These are phyloP conservation scores for Rhododendron henanense DNA, from an alignment of 148 eudicot genomes.

Conservation along the genomic window DNA sequence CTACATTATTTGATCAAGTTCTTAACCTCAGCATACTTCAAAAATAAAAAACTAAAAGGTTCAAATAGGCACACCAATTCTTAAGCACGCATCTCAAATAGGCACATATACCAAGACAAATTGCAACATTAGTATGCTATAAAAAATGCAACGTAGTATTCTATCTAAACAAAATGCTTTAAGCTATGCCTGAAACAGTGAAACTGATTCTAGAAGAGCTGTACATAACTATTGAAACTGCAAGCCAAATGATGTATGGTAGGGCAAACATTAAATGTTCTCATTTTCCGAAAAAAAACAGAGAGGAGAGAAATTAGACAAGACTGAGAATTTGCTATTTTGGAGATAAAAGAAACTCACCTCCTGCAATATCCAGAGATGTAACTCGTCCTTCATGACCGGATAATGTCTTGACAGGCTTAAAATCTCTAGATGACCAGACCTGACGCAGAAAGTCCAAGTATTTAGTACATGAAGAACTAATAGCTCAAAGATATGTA, in stretches of 20 bases:
- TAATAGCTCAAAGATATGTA: background rate
- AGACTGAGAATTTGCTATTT: background rate
- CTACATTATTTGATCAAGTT: background rate
- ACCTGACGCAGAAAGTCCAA: conserved; percentile 17
- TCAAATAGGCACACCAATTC: background rate
- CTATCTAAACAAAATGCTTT: background rate
- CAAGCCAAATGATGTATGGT: background rate
- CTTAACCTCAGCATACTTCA: background rate
- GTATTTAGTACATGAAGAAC: background rate
- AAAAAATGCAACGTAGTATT: background rate
- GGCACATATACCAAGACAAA: background rate
- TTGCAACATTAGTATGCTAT: background rate
- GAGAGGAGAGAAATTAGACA: background rate
- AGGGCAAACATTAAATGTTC: background rate
- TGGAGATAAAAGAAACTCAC: conserved; percentile 24
- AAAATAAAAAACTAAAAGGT: background rate
- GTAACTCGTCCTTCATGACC: conserved; percentile 82
- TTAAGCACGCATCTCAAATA: background rate
- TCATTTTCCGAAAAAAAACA: background rate
- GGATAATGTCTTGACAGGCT: conserved; percentile 72
- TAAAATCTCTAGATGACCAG: conserved; percentile 87
- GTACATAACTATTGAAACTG: background rate
- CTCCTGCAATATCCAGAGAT: conserved; percentile 66
- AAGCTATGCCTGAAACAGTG: background rate
- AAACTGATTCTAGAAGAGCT: background rate